These are phyloP conservation scores for Paramyrothecium roridum DNA, from an alignment of 2,329 filamentous ascomycete genomes.

Conservation along the genomic window DNA sequence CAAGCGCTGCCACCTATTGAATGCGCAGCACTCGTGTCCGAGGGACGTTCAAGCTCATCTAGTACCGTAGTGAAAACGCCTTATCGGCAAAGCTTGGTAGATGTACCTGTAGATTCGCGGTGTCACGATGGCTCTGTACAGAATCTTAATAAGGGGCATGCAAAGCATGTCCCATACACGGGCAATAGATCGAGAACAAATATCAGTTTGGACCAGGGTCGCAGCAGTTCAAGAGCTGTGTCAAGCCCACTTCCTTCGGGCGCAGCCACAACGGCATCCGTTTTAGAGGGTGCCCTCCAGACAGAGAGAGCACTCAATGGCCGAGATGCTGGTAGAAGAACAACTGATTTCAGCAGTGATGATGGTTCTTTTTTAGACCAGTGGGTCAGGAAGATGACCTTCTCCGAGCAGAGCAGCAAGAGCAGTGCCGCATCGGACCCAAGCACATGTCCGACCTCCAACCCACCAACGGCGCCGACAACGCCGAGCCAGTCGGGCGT, in stretches of 20 bases:
- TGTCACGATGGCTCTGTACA: too few relatives aligned
- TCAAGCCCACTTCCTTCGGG: too few relatives aligned
- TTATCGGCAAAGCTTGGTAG: constrained; percentile 17
- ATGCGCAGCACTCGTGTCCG: background rate
- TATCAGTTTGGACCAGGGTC: too few relatives aligned
- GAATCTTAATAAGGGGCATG: too few relatives aligned
- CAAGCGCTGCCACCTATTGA: background rate
- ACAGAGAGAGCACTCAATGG: too few relatives aligned
- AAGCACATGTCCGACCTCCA: background rate
- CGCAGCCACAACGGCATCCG: too few relatives aligned
- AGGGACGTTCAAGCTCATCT: constrained; percentile 21
- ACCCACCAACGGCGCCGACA: background rate
- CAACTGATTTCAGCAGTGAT: background rate
- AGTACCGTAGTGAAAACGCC: constrained; percentile 35
- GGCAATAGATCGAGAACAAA: too few relatives aligned
- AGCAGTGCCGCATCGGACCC: background rate
- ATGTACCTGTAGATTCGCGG: constrained; percentile 9
- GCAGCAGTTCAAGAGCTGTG: too few relatives aligned
- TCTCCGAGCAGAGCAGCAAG: background rate
- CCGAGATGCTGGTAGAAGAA: too few relatives aligned
- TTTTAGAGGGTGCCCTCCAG: too few relatives aligned
- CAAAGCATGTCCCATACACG: too few relatives aligned
- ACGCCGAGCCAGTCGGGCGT: background rate
- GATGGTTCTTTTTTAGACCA: constrained; percentile 14
- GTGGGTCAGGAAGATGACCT: background rate